Base-by-base conservation (phyloP, 1,284 basidiomycete species). In the Cryptococcus deneoformans region DNA sequence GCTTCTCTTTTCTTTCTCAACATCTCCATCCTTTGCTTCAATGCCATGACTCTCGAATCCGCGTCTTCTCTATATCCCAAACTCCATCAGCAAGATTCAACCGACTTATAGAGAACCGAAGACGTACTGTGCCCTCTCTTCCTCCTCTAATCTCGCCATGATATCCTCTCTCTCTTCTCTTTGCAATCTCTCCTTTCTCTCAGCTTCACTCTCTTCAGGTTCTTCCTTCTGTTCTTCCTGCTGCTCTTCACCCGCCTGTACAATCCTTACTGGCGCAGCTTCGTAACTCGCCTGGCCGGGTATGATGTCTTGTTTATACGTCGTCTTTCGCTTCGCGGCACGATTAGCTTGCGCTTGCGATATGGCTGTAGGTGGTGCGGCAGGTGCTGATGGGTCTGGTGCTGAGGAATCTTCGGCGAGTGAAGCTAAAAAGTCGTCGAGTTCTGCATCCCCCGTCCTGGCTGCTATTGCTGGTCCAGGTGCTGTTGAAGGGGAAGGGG, bases 141-240 rank as follows among this genome's bases (percentile, higher is more conserved):
- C 77, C 52, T 77, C 77, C 53, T 77, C 74, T 37, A 79, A 57
- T 10, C 77, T 56, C 42, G 58, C 62, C 54, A 79, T 69, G 24
- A 79, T 76, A 64, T 78, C 77, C 59, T 79, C 77, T 52, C 67
- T 65, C 65, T 79, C 77, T 57, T 79, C 77, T 20, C 71, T 55
- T 29, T 65, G 70, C 46, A 73, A 11, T 24, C 76, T 58, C 37
- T 54, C 71, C 46, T 71, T 59, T 45, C 58, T 62, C 57, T 76
- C 76, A 43, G 59, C 69, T 57, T 75, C 75, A 2, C 64, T 77
- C 66, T 78, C 76, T 50, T 74, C 69, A 36, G 67, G 65, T 52
- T 71, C 75, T 37, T 66, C 65, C 14, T 58, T 61, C 48, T 57
- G 64, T 40, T 55, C 65, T 51, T 56, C 3, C n/a, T 52, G 24